Conservation (phyloP, 495 filamentous ascomycete species). For the Bryoglossum gracile region DNA sequence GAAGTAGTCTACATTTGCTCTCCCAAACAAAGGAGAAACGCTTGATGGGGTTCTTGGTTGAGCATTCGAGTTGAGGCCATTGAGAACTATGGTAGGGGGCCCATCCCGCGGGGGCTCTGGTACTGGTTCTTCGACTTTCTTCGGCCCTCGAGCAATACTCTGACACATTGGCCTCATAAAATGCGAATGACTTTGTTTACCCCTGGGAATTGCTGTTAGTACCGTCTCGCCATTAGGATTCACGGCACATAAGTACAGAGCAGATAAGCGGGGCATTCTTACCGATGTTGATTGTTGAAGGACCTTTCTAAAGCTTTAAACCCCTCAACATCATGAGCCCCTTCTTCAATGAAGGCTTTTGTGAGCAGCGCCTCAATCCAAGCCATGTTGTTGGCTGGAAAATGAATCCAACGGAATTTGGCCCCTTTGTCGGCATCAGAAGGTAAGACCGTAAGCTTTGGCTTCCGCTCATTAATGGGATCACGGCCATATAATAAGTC, state of each 20-base stretch:
- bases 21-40: constrained; percentile 6
- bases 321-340: constrained; percentile 55
- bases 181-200: constrained; percentile 53
- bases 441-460: constrained; percentile 45
- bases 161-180: constrained; percentile 62
- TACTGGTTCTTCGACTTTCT: constrained; percentile 19
- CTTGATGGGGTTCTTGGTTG: constrained; percentile 7
- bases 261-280: no score
- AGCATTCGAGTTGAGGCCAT: background rate
- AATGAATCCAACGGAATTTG: constrained; percentile 65
- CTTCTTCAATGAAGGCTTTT: constrained; percentile 61
- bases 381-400: constrained; percentile 56
- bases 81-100: constrained; percentile 23
- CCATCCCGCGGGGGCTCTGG: constrained; percentile 24
- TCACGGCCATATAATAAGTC: constrained; percentile 57
- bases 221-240: no score
- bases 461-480: constrained; percentile 42
- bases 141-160: constrained; percentile 43
- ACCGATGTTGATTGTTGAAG: constrained; percentile 58
- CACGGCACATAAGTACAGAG: no score
- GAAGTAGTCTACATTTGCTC: constrained; percentile 8
- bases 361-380: constrained; percentile 57
- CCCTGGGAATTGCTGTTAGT: no score
- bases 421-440: constrained; percentile 47
- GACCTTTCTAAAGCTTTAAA: constrained; percentile 61